Conservation (phyloP, 78 protist genomes). For the Cavenderia fasciculata region DNA sequence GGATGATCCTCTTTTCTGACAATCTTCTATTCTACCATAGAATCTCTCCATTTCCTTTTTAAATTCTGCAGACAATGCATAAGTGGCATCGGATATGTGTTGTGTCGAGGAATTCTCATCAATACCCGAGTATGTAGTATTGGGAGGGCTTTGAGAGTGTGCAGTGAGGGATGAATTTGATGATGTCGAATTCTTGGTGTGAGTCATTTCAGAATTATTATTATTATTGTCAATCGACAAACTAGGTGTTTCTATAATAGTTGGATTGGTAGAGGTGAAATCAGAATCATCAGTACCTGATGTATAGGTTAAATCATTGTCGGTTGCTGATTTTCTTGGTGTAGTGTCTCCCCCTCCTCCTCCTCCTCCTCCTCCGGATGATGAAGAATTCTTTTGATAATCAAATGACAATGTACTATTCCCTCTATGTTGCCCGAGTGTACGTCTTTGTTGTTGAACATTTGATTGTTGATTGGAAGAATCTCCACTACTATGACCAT, state of each 20-base stretch:
- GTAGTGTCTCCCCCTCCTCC: background rate
- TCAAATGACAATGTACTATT: too few relatives aligned
- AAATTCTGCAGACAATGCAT: conserved; percentile 7
- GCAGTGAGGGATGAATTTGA: conserved; percentile 8
- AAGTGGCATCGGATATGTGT: conserved; percentile 30
- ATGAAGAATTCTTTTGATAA: background rate
- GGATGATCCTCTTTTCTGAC: background rate
- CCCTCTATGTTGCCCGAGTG: conserved; percentile 65
- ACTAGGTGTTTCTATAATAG: background rate
- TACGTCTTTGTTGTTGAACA: conserved; percentile 8
- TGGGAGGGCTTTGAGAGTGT: too few relatives aligned
- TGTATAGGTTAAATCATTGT: conserved; percentile 2
- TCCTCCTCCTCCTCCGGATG: too few relatives aligned
- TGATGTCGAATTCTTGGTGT: background rate
- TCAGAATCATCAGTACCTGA: conserved; percentile 4
- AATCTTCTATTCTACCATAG: conserved; percentile 6
- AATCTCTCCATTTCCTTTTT: conserved; percentile 40
- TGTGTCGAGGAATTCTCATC: background rate
- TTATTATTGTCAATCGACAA: background rate
- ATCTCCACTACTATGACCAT: background rate
- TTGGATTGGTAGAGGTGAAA: conserved; percentile 17
- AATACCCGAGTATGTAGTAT: too few relatives aligned
- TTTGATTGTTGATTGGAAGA: background rate
- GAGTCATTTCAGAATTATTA: background rate
- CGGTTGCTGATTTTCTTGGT: background rate